Base-by-base conservation (phyloP, 306 rosid genomes). In the Vicia sativa region DNA sequence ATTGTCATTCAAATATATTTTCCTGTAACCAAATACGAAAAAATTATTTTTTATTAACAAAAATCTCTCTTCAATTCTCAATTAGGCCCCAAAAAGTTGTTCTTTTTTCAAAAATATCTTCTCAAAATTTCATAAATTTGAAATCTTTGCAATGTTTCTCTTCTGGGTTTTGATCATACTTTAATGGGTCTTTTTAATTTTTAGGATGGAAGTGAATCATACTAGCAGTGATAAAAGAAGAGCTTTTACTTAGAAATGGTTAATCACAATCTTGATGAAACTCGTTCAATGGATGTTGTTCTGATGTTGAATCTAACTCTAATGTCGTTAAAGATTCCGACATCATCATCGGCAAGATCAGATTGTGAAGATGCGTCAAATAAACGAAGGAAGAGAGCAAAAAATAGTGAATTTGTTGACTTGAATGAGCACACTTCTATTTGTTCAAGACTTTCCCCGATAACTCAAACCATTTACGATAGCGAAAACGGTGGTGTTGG, bases 1-100 rank as follows among this genome's bases (percentile, higher is more conserved):
- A 91, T 80, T 91, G 95, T 95, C 97, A 91, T 79, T 91, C 96
- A 79, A 93, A 93, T 68, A 93, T 86, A 52, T 93, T 90, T 79
- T 93, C 99, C 99, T 93, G 82, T 18, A 52, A 52, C 9, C 8
- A 52, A 48, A 21, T n/a, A 52, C 15, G 6, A 34, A 34, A 21
- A 21, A 21, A 21, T 1, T 1, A 21, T 21, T n/a, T n/a, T n/a
- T n/a, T 21, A 21, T 21, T 21, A 21, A 21, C 23, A 21, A 21
- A 21, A 21, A 21, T 21, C 1, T 21, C 66, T 75, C 63, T 60
- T 57, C 43, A 71, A 60, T 62, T 69, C 61, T 57, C 78, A 70
- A 72, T 79, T 59, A 61, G 13, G 60, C 56, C 18, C 1, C 9
- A 31, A 11, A 31, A 26, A 49, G 8, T 23, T 23, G 11, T 7